Evolutionary conservation across 1,284 basidiomycete genomes (phyloP).

Genomic region (Trichosporon coremiiforme): DNA sequence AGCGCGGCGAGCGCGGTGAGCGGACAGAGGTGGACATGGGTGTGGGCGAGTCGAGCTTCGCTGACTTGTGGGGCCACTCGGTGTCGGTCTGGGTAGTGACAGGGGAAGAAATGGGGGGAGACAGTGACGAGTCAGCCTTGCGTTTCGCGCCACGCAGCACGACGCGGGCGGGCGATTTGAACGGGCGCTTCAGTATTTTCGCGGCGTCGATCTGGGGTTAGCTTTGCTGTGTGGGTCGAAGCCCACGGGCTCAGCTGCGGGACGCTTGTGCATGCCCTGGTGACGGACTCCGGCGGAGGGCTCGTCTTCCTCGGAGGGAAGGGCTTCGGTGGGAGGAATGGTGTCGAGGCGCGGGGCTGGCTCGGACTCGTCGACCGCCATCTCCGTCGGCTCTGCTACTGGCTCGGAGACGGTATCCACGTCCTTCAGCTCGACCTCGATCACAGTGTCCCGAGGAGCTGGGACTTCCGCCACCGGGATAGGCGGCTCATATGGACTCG

Average conservation of each 20-base stretch:
- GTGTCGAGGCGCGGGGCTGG: background rate
- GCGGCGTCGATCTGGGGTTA: conserved; percentile 27
- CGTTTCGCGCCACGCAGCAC: background rate
- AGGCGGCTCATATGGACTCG: too few species aligned
- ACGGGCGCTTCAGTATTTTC: conserved; percentile 48
- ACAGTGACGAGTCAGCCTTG: background rate
- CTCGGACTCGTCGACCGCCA: background rate
- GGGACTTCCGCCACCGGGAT: too few species aligned
- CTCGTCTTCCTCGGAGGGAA: background rate
- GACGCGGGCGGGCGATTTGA: conserved; percentile 37
- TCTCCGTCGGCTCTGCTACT: background rate
- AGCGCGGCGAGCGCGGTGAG: background rate
- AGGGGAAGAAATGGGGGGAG: background rate
- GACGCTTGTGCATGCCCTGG: background rate
- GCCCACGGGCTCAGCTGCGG: background rate
- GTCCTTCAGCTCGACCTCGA: background rate
- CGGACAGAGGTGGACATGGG: background rate
- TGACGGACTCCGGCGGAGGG: background rate
- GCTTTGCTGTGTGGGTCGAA: background rate
- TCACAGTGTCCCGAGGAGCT: too few species aligned
- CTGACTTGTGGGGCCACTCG: background rate
- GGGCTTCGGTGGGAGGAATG: background rate
- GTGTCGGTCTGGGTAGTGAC: background rate
- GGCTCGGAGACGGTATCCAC: background rate
- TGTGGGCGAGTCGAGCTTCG: background rate